These are phyloP conservation scores for Trichosporon faecale DNA, from an alignment of 1,284 basidiomycete species.

Conservation along the genomic window DNA sequence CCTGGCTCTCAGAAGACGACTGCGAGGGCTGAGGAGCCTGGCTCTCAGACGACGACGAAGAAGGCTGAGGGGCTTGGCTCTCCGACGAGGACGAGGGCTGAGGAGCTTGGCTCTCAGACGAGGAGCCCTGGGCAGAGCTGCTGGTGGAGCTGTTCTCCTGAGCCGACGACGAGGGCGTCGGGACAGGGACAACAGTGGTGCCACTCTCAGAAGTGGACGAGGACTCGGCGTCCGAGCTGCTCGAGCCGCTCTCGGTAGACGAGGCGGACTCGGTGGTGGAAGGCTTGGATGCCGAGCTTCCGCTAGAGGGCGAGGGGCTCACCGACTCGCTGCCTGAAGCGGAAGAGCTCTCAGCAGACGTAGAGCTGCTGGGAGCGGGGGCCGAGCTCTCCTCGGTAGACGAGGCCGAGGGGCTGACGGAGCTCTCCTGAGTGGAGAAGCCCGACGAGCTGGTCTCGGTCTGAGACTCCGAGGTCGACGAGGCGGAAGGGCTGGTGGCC, in stretches of 20 bases:
- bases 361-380: neutral
- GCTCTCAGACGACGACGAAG: no score
- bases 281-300: neutral
- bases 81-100: no score
- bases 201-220: conserved; percentile 3
- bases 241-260: neutral
- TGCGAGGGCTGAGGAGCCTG: no score
- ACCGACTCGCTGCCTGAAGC: conserved; percentile 3
- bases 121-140: no score
- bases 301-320: neutral
- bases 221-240: neutral
- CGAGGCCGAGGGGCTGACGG: neutral
- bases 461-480: neutral
- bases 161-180: neutral
- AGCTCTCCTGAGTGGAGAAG: neutral
- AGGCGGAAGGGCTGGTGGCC: neutral
- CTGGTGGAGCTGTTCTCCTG: no score
- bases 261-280: neutral
- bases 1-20: neutral
- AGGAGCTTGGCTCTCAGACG: no score
- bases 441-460: neutral
- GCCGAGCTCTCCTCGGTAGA: neutral
- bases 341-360: neutral
- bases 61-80: no score
- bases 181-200: neutral